These are phyloP conservation scores for Corylus heterophylla DNA, from an alignment of 306 rosid species.

Conservation along the genomic window DNA sequence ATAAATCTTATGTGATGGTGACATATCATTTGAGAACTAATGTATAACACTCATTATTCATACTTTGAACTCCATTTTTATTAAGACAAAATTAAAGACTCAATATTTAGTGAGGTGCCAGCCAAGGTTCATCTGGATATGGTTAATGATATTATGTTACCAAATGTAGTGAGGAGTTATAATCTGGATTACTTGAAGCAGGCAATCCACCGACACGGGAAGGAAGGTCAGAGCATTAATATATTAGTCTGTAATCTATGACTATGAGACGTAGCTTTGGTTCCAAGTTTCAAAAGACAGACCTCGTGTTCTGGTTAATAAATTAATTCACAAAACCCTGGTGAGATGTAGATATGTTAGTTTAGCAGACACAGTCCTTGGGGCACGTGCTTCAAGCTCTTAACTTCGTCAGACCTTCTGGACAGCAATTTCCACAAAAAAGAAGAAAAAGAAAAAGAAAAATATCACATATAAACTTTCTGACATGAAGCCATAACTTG, in stretches of 20 bases:
- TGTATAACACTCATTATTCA: too few relatives aligned
- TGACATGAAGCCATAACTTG: neutral
- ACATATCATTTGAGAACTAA: too few relatives aligned
- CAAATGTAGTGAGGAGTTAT: too few relatives aligned
- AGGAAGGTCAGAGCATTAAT: neutral
- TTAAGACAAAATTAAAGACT: too few relatives aligned
- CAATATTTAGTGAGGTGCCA: too few relatives aligned
- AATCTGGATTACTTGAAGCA: neutral
- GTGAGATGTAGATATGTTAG: neutral
- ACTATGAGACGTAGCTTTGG: neutral
- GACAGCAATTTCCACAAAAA: neutral
- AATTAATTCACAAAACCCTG: neutral
- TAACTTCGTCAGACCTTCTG: neutral
- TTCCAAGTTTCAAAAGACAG: neutral
- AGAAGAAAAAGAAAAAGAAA: neutral
- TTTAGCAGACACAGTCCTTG: neutral
- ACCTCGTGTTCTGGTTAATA: neutral
- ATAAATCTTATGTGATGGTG: too few relatives aligned
- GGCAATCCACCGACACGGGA: neutral
- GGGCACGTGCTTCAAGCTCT: neutral
- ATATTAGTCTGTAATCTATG: too few relatives aligned
- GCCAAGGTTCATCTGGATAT: neutral
- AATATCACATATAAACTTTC: neutral
- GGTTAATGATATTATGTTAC: too few relatives aligned
- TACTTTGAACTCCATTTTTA: too few relatives aligned